phyloP scores from a whole-genome alignment of 169 alveolate species.

The Cryptosporidium sp. region DNA sequence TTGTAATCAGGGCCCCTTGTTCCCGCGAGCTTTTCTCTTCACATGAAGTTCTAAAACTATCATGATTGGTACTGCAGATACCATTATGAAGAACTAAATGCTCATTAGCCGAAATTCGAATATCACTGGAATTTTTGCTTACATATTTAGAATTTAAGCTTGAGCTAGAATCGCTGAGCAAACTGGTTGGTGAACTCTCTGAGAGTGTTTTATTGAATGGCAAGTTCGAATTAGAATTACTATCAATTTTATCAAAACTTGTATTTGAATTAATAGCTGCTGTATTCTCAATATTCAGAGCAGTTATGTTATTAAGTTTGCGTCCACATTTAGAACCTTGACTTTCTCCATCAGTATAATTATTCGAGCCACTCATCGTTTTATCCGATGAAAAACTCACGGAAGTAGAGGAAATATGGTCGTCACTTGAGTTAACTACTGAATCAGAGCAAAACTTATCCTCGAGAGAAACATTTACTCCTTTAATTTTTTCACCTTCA shows the following conservation, averaged over 20 bases:
- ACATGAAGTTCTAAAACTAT: neutral
- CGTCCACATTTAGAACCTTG: neutral
- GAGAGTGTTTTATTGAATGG: neutral
- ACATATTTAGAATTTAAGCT: neutral
- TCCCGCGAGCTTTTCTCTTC: neutral
- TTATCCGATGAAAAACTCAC: neutral
- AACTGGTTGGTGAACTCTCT: neutral
- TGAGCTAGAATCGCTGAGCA: constrained; percentile 4
- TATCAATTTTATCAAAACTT: neutral
- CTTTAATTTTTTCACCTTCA: neutral
- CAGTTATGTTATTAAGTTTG: neutral
- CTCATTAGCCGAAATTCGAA: neutral
- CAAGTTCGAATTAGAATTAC: neutral
- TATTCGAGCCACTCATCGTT: neutral
- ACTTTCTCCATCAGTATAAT: neutral
- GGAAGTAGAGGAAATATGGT: neutral
- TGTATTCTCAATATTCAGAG: neutral
- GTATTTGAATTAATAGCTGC: neutral
- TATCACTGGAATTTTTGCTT: neutral
- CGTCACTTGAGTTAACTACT: neutral
- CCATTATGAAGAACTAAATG: too few relatives aligned
- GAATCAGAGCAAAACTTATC: neutral
- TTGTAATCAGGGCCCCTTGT: neutral
- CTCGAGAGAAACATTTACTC: neutral
- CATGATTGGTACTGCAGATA: too few relatives aligned